These are phyloP conservation scores for Paradendryphiella salina DNA, from an alignment of 2,329 filamentous ascomycete species.

Conservation along the genomic window DNA sequence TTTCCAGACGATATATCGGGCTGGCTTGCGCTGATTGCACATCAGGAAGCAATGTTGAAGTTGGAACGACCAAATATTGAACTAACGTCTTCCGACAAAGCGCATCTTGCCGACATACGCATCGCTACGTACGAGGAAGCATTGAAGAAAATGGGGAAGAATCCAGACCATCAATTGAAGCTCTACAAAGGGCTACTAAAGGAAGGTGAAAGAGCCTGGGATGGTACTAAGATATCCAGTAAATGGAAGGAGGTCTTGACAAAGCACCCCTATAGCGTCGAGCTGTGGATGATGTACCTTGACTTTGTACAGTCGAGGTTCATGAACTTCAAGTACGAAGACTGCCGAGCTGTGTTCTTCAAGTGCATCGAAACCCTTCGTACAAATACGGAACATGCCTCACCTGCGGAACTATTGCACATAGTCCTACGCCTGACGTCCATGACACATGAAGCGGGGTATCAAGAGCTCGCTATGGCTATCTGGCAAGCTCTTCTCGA, in stretches of 20 bases:
- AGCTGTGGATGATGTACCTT: constrained; percentile 73
- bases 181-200: constrained; percentile 71
- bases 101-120: constrained; percentile 76
- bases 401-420: constrained; percentile 56
- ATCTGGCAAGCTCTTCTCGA: constrained; percentile 85
- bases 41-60: constrained; percentile 71
- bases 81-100: constrained; percentile 63
- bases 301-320: constrained; percentile 72
- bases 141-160: constrained; percentile 58
- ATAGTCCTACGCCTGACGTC: constrained; percentile 73
- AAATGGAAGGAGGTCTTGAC: constrained; percentile 68
- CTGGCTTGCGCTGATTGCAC: constrained; percentile 78
- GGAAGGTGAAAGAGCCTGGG: constrained; percentile 77
- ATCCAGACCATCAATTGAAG: constrained; percentile 56
- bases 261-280: constrained; percentile 60
- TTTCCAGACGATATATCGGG: constrained; percentile 67
- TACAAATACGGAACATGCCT: background rate
- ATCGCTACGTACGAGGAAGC: constrained; percentile 80
- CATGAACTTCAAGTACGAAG: constrained; percentile 68
- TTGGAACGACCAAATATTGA: constrained; percentile 51
- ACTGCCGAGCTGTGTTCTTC: constrained; percentile 62
- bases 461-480: constrained; percentile 72
- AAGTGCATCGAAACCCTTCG: constrained; percentile 57
- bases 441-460: constrained; percentile 77
- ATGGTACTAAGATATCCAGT: constrained; percentile 59